Evolutionary conservation across 176 grass and related monocot species (phyloP).

Genomic region (Guadua angustifolia): DNA sequence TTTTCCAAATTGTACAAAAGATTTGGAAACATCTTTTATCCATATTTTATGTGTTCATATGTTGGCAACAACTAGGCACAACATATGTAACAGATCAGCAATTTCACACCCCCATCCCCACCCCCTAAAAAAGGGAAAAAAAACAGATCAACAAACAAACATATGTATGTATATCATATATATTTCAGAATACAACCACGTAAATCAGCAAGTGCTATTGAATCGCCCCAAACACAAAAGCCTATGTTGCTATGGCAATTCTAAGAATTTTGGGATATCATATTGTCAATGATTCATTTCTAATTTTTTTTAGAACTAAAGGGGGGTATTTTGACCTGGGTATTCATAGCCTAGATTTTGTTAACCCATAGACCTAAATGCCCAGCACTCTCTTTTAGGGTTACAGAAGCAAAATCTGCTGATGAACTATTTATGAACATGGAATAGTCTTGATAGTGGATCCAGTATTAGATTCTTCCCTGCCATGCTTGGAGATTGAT

Average conservation of each 20-base stretch:
- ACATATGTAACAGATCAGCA: not conserved
- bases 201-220: not conserved
- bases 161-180: not conserved
- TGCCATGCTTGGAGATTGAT: conserved; percentile 16
- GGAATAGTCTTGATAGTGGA: conserved; percentile 37
- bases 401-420: not conserved
- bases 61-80: not conserved
- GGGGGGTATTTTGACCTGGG: too few relatives aligned
- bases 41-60: not conserved
- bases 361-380: too few relatives aligned
- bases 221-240: not conserved
- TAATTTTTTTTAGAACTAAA: not conserved
- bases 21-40: conserved; percentile 20
- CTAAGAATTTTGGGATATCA: not conserved
- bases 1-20: not conserved
- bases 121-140: too few relatives aligned
- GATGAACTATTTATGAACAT: conserved; percentile 37
- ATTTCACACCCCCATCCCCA: too few relatives aligned
- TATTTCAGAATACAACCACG: conserved; percentile 23
- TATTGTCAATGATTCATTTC: conserved; percentile 18
- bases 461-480: conserved; percentile 42
- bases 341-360: too few relatives aligned
- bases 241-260: not conserved
- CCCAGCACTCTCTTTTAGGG: conserved; percentile 1
- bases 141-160: not conserved